A percentile compares a stretch with the other conserved stretches of the same genome.
phyloP scores from a whole-genome alignment of 169 alveolate species.

The Condylostoma magnum region DNA sequence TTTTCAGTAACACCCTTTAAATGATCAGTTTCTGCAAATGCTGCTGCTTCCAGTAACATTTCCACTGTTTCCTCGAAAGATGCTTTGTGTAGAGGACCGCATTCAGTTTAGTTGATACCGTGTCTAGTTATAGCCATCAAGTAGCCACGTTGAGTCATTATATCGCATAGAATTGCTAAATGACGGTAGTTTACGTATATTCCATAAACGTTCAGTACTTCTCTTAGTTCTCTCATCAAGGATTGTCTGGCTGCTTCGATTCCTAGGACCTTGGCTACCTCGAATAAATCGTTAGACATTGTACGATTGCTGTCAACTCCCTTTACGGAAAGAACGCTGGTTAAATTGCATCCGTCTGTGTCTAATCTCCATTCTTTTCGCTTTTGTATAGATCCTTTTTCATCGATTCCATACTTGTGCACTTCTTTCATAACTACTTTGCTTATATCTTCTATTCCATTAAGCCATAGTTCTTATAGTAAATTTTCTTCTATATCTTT shows the following conservation, averaged over 20 bases:
- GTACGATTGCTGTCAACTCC: constrained; percentile 94
- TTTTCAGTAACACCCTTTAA: constrained; percentile 94
- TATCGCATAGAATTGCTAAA: constrained; percentile 96
- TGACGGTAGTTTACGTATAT: constrained; percentile 99
- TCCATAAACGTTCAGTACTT: constrained; percentile 90
- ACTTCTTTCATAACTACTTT: constrained; percentile 97
- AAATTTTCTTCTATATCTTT: constrained; percentile 58
- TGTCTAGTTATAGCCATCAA: constrained; percentile 99
- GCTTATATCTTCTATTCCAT: constrained; percentile 89
- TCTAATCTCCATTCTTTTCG: constrained; percentile 97
- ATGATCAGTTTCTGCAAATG: constrained; percentile 93
- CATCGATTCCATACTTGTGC: constrained; percentile 86
- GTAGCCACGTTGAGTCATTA: constrained; percentile 99
- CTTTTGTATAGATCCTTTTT: constrained; percentile 70
- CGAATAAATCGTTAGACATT: constrained; percentile 96
- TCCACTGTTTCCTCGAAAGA: constrained; percentile 99
- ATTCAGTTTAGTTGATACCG: constrained; percentile 98
- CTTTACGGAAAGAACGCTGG: constrained; percentile 87
- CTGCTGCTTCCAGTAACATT: constrained; percentile 98
- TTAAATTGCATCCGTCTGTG: constrained; percentile 98
- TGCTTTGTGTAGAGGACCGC: constrained; percentile 97
- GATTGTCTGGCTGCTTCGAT: constrained; percentile 99
- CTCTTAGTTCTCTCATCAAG: constrained; percentile 92
- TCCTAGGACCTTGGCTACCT: constrained; percentile 94
- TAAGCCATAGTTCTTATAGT: constrained; percentile 68